These are phyloP conservation scores for Beta macrorhiza DNA, from an alignment of 179 eudicot species.

Conservation along the genomic window DNA sequence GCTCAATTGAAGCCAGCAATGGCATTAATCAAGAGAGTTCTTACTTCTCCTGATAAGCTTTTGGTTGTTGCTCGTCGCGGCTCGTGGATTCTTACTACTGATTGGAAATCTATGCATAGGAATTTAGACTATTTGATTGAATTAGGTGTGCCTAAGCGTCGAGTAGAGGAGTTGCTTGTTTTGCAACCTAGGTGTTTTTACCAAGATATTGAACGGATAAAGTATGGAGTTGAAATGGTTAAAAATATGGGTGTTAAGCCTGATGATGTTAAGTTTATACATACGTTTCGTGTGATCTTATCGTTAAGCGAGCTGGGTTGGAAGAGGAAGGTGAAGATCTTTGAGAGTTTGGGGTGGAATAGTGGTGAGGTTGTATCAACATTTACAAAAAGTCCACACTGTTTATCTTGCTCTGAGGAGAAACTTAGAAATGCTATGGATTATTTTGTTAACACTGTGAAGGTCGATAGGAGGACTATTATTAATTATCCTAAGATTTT, in stretches of 20 bases:
- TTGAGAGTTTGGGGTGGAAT: constrained; percentile 26
- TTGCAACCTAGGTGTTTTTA: constrained; percentile 18
- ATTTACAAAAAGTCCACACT: constrained; percentile 9
- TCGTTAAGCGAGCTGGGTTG: constrained; percentile 15
- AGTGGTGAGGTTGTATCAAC: constrained; percentile 11
- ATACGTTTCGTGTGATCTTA: constrained; percentile 9
- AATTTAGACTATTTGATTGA: constrained; percentile 15
- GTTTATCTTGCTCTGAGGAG: constrained; percentile 24
- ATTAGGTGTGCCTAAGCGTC: constrained; percentile 8
- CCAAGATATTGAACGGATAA: constrained; percentile 3
- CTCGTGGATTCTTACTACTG: constrained; percentile 12
- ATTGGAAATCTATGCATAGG: background rate
- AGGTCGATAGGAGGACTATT: constrained; percentile 7
- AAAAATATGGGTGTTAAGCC: constrained; percentile 14
- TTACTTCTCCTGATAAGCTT: background rate
- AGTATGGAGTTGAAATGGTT: constrained; percentile 13
- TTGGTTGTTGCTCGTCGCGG: constrained; percentile 8
- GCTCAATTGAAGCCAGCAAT: constrained; percentile 19
- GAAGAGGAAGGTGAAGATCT: constrained; percentile 13
- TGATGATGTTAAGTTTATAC: constrained; percentile 7
- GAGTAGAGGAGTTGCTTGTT: constrained; percentile 8
- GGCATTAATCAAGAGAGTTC: background rate
- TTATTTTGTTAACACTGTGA: constrained; percentile 25
- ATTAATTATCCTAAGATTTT: constrained; percentile 25
- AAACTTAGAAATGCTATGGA: constrained; percentile 24